Base-by-base conservation (phyloP, 805 yeast genomes). In the Barnettozyma siamensis region DNA sequence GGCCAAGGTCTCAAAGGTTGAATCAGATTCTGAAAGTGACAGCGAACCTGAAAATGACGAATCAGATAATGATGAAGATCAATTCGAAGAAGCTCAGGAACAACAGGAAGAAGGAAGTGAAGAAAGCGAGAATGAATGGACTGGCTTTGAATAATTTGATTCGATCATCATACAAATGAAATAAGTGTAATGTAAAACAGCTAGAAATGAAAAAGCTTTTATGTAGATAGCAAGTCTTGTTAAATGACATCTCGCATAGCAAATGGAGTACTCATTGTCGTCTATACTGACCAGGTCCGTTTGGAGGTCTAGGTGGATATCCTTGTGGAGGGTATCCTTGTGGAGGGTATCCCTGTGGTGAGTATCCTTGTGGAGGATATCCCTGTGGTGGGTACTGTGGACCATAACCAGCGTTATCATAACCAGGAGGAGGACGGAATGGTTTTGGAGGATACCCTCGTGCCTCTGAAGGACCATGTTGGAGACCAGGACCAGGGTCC, bases 101-200 rank as follows among this genome's bases (percentile, higher is more conserved):
- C 43, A 36, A 6, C 43, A 33, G 1, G 48, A 41, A 7, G 47
- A 45, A 13, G 62, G 55, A 2, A 21, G 9, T 21, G 69, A 63
- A 19, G 73, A 67, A 49, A 46, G 44, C 8, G 59, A 49, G 3
- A 68, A 63, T 23, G 73, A 67, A 49, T 68, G 73, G 73, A 58
- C 56, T n/a, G 73, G 73, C n/a, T n/a, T n/a, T n/a, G n/a, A n/a
- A n/a, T n/a, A n/a, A n/a, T n/a, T n/a, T n/a, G n/a, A n/a, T n/a
- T n/a, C n/a, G n/a, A n/a, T n/a, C n/a, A n/a, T n/a, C n/a, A n/a
- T n/a, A n/a, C n/a, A n/a, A n/a, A n/a, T n/a, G n/a, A n/a, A n/a
- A n/a, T n/a, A n/a, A n/a, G n/a, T n/a, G n/a, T n/a, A n/a, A n/a
- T n/a, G n/a, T n/a, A n/a, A n/a, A n/a, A n/a, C n/a, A n/a, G n/a